Percentiles rank a stretch among this genome's conserved stretches.
Evolutionary conservation across 495 filamentous ascomycete species (phyloP).

Genomic region (Trichoderma virens): DNA sequence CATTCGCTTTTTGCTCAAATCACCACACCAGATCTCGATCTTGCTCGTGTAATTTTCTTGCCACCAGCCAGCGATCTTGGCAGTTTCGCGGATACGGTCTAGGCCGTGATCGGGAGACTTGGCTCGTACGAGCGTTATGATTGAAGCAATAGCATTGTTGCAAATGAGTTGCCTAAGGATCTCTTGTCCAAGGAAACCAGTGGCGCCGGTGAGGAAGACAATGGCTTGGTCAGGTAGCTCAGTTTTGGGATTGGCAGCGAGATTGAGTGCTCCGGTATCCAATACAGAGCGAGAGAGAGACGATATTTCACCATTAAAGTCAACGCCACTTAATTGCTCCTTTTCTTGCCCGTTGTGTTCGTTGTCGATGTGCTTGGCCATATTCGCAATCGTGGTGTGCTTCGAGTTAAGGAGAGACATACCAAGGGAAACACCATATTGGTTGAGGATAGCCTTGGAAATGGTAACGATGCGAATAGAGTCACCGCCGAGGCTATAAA

Average conservation of each 20-base stretch:
- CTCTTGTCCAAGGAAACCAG: neutral
- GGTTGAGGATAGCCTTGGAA: neutral
- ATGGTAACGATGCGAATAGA: conserved; percentile 31
- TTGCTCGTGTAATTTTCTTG: neutral
- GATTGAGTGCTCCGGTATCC: neutral
- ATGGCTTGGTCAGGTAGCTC: conserved; percentile 1
- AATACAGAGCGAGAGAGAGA: neutral
- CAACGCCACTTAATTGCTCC: neutral
- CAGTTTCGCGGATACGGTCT: conserved; percentile 1
- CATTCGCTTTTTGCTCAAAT: neutral
- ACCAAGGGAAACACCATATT: neutral
- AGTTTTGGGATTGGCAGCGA: neutral
- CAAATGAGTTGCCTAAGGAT: neutral
- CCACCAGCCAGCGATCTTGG: conserved; percentile 1
- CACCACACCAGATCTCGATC: conserved; percentile 8
- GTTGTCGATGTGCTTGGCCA: neutral
- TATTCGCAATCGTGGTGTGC: conserved; percentile 6
- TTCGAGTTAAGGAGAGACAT: neutral
- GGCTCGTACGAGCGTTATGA: conserved; percentile 4
- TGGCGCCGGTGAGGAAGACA: conserved; percentile 4
- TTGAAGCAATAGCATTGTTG: neutral
- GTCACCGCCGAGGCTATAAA: conserved; percentile 58
- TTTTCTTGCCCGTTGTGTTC: neutral
- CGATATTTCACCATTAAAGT: neutral
- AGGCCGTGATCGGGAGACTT: neutral